Conservation (phyloP, 805 yeast genomes). For the Candida tibetensis region DNA sequence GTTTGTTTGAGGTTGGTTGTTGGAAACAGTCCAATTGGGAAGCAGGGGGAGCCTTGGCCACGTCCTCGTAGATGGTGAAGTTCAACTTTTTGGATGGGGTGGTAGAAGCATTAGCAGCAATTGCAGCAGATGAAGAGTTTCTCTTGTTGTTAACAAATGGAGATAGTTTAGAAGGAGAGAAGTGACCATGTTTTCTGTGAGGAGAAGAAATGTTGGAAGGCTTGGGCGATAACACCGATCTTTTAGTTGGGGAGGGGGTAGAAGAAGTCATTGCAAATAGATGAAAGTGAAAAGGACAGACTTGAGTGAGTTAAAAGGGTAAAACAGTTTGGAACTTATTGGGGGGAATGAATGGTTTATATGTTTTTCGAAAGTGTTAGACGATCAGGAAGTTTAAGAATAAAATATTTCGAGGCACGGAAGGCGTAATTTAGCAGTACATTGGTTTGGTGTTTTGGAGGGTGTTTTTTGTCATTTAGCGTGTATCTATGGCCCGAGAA, state of each 20-base stretch:
- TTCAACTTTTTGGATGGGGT: constrained; percentile 13
- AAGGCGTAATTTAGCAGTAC: background rate
- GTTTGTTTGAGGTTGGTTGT: constrained; percentile 14
- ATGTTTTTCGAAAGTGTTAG: background rate
- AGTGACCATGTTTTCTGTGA: constrained; percentile 6
- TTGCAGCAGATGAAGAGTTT: background rate
- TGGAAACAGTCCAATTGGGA: background rate
- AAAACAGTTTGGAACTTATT: too few species aligned
- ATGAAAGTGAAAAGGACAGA: background rate
- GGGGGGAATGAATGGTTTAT: background rate
- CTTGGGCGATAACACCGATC: constrained; percentile 24
- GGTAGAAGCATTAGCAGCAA: constrained; percentile 8
- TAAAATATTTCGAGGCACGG: background rate
- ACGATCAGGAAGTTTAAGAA: background rate
- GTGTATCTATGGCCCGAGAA: background rate
- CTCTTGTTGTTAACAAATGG: constrained; percentile 3
- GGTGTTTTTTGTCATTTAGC: background rate
- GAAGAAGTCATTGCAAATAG: constrained; percentile 2
- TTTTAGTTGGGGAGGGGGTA: constrained; percentile 14
- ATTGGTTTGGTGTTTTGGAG: background rate
- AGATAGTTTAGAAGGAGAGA: background rate
- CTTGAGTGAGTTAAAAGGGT: too few species aligned
- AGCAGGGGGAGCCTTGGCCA: constrained; percentile 5
- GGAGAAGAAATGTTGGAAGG: constrained; percentile 17
- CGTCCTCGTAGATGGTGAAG: constrained; percentile 22